These are phyloP conservation scores for Brettanomyces anomalus DNA, from an alignment of 805 yeast genomes.

Conservation along the genomic window DNA sequence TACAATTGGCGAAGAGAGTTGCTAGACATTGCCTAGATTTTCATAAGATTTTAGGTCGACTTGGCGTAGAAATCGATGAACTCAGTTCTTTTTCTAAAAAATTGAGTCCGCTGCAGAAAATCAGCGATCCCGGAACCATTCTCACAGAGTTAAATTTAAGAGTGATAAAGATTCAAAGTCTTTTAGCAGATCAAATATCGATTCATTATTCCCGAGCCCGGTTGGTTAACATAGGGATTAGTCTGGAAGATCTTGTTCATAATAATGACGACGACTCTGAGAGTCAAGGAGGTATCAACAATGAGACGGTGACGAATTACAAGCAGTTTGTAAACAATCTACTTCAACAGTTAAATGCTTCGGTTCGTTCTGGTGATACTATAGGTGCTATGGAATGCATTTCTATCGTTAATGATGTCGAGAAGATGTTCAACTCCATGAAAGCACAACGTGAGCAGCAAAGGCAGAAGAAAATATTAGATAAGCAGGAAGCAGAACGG, in stretches of 20 bases:
- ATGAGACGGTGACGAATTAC: constrained; percentile 39
- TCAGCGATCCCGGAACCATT: constrained; percentile 45
- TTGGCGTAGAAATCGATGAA: constrained; percentile 38
- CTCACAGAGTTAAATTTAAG: constrained; percentile 36
- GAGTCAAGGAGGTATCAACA: constrained; percentile 20
- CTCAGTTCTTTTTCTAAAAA: constrained; percentile 34
- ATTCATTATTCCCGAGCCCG: constrained; percentile 59
- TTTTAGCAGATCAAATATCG: constrained; percentile 42
- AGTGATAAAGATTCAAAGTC: constrained; percentile 40
- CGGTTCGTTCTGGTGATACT: constrained; percentile 44
- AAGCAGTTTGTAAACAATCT: constrained; percentile 51
- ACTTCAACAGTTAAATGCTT: constrained; percentile 46
- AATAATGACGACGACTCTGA: constrained; percentile 10
- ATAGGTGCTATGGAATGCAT: constrained; percentile 58
- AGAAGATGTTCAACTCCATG: constrained; percentile 60
- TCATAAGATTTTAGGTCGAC: constrained; percentile 31
- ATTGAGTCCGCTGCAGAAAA: constrained; percentile 35
- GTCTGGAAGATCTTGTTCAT: constrained; percentile 35
- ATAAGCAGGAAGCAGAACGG: not conserved
- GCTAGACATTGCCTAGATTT: constrained; percentile 40
- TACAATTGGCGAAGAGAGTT: constrained; percentile 46
- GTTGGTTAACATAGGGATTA: constrained; percentile 55
- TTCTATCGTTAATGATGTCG: constrained; percentile 60
- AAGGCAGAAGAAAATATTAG: constrained; percentile 3
- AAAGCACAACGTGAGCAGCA: constrained; percentile 16